Evolutionary conservation across 768 basidiomycete species (phyloP).

Genomic region (Amanita fuliginea): DNA sequence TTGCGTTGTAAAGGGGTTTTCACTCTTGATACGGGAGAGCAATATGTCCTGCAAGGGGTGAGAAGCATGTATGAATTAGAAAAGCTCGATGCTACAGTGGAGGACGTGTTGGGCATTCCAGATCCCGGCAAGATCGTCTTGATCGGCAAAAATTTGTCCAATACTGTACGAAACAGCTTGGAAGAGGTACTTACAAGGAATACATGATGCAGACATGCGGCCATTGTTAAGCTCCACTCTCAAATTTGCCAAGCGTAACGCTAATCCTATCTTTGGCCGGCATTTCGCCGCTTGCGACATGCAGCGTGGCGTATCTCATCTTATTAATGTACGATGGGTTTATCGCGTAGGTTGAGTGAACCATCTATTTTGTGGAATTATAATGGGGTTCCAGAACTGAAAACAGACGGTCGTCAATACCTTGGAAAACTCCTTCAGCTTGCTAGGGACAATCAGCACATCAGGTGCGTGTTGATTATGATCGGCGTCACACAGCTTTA

Average conservation of each 20-base stretch:
- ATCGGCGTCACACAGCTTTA: conserved; percentile 27
- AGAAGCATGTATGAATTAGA: conserved; percentile 79
- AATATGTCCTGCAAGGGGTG: conserved; percentile 84
- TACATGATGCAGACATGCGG: neutral
- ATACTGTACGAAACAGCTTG: conserved; percentile 43
- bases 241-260: conserved; percentile 22
- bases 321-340: conserved; percentile 79
- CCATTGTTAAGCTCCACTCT: conserved; percentile 3
- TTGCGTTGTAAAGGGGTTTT: conserved; percentile 88
- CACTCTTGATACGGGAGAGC: conserved; percentile 35
- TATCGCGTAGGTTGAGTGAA: conserved; percentile 67
- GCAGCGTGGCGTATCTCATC: conserved; percentile 39
- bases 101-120: conserved; percentile 37
- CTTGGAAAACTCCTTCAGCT: conserved; percentile 85
- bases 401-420: conserved; percentile 23
- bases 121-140: conserved; percentile 74
- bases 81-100: conserved; percentile 23
- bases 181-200: conserved; percentile 19
- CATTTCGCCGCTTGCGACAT: conserved; percentile 18
- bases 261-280: conserved; percentile 22
- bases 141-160: conserved; percentile 72
- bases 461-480: conserved; percentile 53
- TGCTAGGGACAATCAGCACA: conserved; percentile 79
- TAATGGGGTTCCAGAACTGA: neutral
- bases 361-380: conserved; percentile 34